A percentile compares a stretch with the other conserved stretches of the same genome.
Conservation (phyloP, 2,329 filamentous ascomycete genomes). For the Hypoxylon sp. region DNA sequence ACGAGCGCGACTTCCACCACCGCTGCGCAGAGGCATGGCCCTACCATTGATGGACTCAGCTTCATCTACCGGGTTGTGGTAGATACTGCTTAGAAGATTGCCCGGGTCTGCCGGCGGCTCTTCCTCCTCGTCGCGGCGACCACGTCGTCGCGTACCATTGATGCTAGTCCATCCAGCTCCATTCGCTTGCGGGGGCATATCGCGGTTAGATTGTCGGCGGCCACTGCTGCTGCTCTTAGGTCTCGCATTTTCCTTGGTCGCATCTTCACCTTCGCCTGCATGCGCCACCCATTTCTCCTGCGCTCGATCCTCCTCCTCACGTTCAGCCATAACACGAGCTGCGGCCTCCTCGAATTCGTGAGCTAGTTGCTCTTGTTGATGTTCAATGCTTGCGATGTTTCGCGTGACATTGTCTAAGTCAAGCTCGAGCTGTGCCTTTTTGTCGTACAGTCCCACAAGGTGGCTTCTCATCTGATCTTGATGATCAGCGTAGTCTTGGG, state of each 20-base stretch:
- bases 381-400: conserved; percentile 47
- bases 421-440: conserved; percentile 43
- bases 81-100: conserved; percentile 53
- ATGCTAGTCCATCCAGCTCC: conserved; percentile 53
- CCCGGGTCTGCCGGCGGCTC: conserved; percentile 52
- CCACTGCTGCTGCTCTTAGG: conserved; percentile 38
- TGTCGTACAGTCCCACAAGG: conserved; percentile 48
- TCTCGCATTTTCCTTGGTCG: conserved; percentile 40
- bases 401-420: conserved; percentile 44
- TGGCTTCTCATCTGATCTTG: conserved; percentile 45
- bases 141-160: conserved; percentile 50
- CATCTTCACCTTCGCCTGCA: conserved; percentile 44
- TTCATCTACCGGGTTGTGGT: conserved; percentile 54
- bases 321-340: conserved; percentile 35
- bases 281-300: conserved; percentile 46
- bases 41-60: conserved; percentile 44
- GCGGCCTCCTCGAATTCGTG: conserved; percentile 46
- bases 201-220: conserved; percentile 36
- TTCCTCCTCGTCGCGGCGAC: conserved; percentile 50
- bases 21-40: conserved; percentile 46
- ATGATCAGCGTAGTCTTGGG: conserved; percentile 43
- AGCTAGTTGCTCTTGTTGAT: conserved; percentile 48
- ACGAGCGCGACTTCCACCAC: conserved; percentile 32
- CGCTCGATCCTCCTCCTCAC: conserved; percentile 48
- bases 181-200: conserved; percentile 40